A percentile compares a stretch with the other conserved stretches of the same genome.
Evolutionary conservation across 1,284 basidiomycete species (phyloP).

Genomic region (Inonotus obliquus): DNA sequence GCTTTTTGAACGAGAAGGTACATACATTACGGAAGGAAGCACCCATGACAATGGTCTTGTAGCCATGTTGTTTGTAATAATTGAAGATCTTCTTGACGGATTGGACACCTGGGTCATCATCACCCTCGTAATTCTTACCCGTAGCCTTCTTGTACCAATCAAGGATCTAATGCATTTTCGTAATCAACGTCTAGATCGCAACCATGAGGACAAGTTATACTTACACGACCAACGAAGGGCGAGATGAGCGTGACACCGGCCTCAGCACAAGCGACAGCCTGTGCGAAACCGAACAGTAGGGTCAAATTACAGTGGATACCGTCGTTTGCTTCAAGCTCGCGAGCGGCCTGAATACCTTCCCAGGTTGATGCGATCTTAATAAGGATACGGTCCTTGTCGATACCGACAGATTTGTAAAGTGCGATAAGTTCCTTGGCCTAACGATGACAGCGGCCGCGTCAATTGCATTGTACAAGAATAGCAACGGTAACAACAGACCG

Average conservation of each 20-base stretch:
- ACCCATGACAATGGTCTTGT: conserved; percentile 99
- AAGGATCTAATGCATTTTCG: conserved; percentile 61
- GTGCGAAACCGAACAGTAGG: conserved; percentile 95
- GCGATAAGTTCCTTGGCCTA: conserved; percentile 91
- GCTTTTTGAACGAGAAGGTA: conserved; percentile 21
- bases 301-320: conserved; percentile 99
- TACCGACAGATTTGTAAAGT: conserved; percentile 88
- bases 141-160: conserved; percentile 95
- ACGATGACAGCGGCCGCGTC: conserved; percentile 15
- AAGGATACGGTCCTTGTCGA: conserved; percentile 89
- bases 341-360: conserved; percentile 99
- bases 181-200: not conserved
- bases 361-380: conserved; percentile 99
- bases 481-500: conserved; percentile 4
- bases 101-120: conserved; percentile 94
- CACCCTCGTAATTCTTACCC: conserved; percentile 81
- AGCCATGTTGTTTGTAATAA: conserved; percentile 99
- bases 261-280: conserved; percentile 98
- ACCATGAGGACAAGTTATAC: conserved; percentile 27
- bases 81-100: conserved; percentile 97
- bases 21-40: conserved; percentile 96
- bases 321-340: conserved; percentile 89
- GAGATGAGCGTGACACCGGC: conserved; percentile 98
- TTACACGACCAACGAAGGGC: conserved; percentile 95
- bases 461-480: not conserved